phyloP scores from a whole-genome alignment of 2,329 filamentous ascomycete genomes.

The Nigrospora osmanthi region DNA sequence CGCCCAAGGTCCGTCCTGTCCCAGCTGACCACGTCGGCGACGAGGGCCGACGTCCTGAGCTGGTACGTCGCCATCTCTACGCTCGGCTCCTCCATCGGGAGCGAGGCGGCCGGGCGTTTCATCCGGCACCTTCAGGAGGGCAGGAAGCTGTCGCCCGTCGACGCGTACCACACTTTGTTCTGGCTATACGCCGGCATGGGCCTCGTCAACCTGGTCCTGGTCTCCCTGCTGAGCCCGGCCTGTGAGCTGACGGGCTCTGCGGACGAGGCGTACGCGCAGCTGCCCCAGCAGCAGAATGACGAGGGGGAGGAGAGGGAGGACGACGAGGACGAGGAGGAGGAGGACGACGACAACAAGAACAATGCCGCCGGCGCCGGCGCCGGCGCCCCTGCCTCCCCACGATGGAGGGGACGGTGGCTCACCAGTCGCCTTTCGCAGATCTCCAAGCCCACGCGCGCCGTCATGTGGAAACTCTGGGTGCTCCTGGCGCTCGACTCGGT shows the following conservation, averaged over 20 bases:
- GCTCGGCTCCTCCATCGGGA: conserved; percentile 53
- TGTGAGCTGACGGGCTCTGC: conserved; percentile 21
- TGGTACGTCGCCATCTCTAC: conserved; percentile 54
- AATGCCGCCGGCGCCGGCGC: too few relatives aligned
- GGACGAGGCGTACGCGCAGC: conserved; percentile 26
- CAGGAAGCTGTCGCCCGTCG: conserved; percentile 10
- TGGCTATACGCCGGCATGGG: conserved; percentile 49
- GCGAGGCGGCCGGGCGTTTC: conserved; percentile 51
- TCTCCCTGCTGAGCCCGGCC: conserved; percentile 33
- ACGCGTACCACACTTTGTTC: conserved; percentile 36
- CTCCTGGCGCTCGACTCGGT: conserved; percentile 29
- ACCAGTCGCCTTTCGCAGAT: conserved; percentile 44
- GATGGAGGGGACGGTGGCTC: conserved; percentile 10
- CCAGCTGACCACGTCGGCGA: conserved; percentile 38
- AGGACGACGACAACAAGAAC: background rate
- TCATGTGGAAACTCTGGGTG: conserved; percentile 54
- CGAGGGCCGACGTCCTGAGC: conserved; percentile 49
- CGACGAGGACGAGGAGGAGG: background rate
- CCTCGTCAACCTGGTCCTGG: conserved; percentile 45
- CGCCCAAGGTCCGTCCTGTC: conserved; percentile 36
- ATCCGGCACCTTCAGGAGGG: conserved; percentile 39
- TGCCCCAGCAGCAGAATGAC: conserved; percentile 15
- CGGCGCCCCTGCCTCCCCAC: background rate
- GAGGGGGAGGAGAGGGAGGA: background rate
- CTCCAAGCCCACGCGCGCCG: conserved; percentile 24